phyloP scores from a whole-genome alignment of 2,329 filamentous ascomycete species.

The Cylindrodendrum hubeiense region DNA sequence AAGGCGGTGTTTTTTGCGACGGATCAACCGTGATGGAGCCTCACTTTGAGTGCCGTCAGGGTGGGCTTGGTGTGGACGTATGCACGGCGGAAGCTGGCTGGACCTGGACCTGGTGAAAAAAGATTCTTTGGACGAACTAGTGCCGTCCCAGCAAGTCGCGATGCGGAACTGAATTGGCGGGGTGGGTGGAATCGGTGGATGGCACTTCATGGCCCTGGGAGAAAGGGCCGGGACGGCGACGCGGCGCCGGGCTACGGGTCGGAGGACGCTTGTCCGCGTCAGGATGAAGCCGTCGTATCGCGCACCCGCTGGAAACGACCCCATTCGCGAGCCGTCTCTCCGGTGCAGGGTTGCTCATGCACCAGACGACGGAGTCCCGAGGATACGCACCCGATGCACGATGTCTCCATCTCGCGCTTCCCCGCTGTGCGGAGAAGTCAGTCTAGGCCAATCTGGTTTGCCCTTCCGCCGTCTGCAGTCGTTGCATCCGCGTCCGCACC shows the following conservation, averaged over 20 bases:
- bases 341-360: constrained; percentile 40
- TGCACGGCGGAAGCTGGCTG: neutral
- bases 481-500: too few relatives aligned
- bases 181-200: constrained; percentile 9
- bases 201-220: constrained; percentile 18
- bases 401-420: constrained; percentile 41
- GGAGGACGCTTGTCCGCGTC: constrained; percentile 39
- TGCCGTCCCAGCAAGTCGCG: constrained; percentile 21
- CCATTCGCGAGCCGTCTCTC: constrained; percentile 41
- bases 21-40: constrained; percentile 24
- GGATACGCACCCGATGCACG: constrained; percentile 40
- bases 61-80: constrained; percentile 13
- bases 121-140: constrained; percentile 22
- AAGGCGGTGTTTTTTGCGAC: constrained; percentile 20
- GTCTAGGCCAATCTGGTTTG: constrained; percentile 37
- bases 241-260: constrained; percentile 28
- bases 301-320: constrained; percentile 41
- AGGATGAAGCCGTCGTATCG: constrained; percentile 37
- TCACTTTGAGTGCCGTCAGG: constrained; percentile 18
- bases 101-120: constrained; percentile 10
- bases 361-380: constrained; percentile 29
- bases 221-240: constrained; percentile 32
- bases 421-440: constrained; percentile 44
- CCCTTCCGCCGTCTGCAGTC: constrained; percentile 23
- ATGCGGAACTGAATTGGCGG: constrained; percentile 33